phyloP scores from a whole-genome alignment of 345 rosid genomes.

The Adansonia digitata region DNA sequence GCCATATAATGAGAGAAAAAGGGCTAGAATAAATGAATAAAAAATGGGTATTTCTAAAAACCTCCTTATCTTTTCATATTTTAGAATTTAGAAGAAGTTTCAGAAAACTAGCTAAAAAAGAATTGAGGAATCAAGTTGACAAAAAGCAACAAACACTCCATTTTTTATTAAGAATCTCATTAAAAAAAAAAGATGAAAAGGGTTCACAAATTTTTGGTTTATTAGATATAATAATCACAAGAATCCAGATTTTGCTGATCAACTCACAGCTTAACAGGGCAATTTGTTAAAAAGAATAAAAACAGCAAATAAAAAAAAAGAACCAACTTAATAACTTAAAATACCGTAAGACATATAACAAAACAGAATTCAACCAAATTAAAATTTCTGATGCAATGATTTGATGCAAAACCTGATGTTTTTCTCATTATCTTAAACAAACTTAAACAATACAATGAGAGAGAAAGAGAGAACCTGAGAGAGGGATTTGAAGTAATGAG shows the following conservation, averaged over 20 bases:
- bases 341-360: not conserved
- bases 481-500: slow-evolving; percentile 2
- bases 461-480: not conserved
- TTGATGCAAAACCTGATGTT: not conserved
- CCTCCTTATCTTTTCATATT: not conserved
- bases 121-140: not conserved
- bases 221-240: not conserved
- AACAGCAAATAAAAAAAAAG: not conserved
- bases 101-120: not conserved
- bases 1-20: not conserved
- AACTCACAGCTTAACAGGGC: not conserved
- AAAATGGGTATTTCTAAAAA: not conserved
- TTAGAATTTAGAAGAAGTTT: not conserved
- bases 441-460: not conserved
- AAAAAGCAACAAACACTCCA: not conserved
- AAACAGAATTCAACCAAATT: not conserved
- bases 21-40: not conserved
- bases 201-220: not conserved
- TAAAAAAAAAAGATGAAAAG: not conserved
- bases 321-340: not conserved
- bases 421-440: not conserved
- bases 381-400: not conserved
- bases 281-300: not conserved
- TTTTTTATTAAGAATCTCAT: not conserved
- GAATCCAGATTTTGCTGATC: not conserved